Evolutionary conservation across 768 basidiomycete genomes (phyloP), one percentile per base, ranked within the genome.

Genomic region (Mycena epipterygia): DNA sequence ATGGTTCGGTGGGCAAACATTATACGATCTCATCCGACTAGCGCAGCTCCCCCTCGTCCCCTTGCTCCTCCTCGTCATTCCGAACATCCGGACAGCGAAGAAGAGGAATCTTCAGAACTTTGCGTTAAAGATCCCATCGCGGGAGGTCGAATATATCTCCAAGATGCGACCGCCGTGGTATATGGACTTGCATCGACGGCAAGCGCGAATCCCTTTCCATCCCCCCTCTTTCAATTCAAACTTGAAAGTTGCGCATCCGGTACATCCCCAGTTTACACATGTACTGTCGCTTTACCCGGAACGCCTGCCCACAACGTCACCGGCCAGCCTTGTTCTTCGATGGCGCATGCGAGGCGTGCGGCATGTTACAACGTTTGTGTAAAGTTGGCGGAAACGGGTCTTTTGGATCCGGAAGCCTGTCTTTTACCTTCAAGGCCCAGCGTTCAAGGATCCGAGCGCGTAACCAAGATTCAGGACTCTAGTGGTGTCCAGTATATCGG

Each of bases 51-150:
- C 5, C 87, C 89, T 32, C 76, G 66, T 41, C 80, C 83, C 32
- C 71, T 90, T 17, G 77, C 73, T 25, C 83, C 86, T 58, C 80
- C 79, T 49, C 76, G 75, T 32, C 76, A 86, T 66, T 76, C 85
- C n/a, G 87, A 85, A 69, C 80, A 83, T 46, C 86, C 85, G 0
- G 88, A 89, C 64, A 85, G 81, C 55, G 88, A 85, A 33, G 86
- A 89, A 42, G 84, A 84, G 2, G 73, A 77, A n/a, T 68, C 66
- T 23, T 62, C 65, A 11, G 78, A 75, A 51, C 71, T 78, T 23
- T 88, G 72, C 69, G 84, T 95, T 51, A 79, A 84, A 70, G 92
- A 95, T 75, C 88, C 94, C 2, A 85, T 86, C 3, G 90, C 91
- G 14, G 84, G 90, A 52, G 86, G 88, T 25, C 85, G 86, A 53